Conservation (phyloP, 2,329 filamentous ascomycete genomes). For the Chaetomiaceae sp. region DNA sequence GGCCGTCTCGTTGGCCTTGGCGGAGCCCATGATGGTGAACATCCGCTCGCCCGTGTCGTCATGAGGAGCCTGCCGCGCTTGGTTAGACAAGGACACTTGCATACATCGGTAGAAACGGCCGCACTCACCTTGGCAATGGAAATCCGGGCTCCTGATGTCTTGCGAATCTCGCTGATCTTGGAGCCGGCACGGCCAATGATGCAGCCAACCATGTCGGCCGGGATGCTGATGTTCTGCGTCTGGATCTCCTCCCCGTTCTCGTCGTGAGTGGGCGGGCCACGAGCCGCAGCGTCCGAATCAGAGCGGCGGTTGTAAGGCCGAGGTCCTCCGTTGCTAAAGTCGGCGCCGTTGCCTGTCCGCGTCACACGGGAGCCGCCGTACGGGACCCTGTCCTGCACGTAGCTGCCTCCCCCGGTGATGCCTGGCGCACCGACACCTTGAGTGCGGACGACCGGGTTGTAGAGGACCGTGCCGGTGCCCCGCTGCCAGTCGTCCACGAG, state of each 20-base stretch:
- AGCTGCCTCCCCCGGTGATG: conserved; percentile 40
- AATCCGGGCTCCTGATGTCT: conserved; percentile 92
- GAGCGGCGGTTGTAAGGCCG: conserved; percentile 73
- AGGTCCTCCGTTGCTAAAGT: conserved; percentile 81
- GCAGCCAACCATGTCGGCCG: conserved; percentile 98
- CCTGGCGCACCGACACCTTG: conserved; percentile 56
- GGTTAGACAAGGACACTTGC: conserved; percentile 20
- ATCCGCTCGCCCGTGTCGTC: conserved; percentile 97
- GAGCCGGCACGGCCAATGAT: conserved; percentile 93
- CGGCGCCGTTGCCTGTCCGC: conserved; percentile 94
- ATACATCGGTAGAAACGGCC: too few relatives aligned
- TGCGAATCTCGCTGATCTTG: conserved; percentile 99
- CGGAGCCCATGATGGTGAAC: conserved; percentile 98
- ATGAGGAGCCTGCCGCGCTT: conserved; percentile 63
- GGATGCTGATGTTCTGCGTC: conserved; percentile 99
- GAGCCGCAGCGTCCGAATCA: conserved; percentile 73
- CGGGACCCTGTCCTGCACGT: conserved; percentile 47
- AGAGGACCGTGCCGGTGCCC: conserved; percentile 92
- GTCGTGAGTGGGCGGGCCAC: conserved; percentile 81
- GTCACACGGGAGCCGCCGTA: conserved; percentile 68
- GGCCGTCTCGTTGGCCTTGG: conserved; percentile 90
- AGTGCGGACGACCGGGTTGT: conserved; percentile 92
- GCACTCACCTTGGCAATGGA: conserved; percentile 82
- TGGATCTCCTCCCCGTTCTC: conserved; percentile 97
- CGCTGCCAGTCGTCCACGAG: conserved; percentile 97